Conservation (phyloP, 2,329 filamentous ascomycete genomes). For the Fusarium falciforme region DNA sequence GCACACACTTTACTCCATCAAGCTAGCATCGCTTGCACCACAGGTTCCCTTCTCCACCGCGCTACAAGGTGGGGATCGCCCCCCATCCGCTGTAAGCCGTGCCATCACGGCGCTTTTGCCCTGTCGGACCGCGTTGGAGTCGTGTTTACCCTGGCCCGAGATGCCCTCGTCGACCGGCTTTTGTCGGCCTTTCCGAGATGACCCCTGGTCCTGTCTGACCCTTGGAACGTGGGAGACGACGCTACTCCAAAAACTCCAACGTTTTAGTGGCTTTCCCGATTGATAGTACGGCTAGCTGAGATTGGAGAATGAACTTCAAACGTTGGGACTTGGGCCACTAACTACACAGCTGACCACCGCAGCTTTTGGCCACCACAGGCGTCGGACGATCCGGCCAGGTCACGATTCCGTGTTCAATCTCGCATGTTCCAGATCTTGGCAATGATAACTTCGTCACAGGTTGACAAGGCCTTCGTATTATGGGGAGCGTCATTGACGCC, state of each 20-base stretch:
- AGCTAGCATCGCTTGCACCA: background rate
- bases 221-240: background rate
- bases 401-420: background rate
- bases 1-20: background rate
- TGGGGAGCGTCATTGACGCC: background rate
- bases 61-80: conserved; percentile 5
- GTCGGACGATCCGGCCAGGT: background rate
- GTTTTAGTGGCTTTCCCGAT: background rate
- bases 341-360: background rate
- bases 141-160: background rate
- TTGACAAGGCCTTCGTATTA: background rate
- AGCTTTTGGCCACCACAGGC: background rate
- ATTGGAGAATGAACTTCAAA: background rate
- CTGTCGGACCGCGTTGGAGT: background rate
- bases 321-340: background rate
- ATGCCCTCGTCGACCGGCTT: background rate
- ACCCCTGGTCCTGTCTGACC: background rate
- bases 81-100: conserved; percentile 27
- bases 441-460: background rate
- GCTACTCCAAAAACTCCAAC: conserved; percentile 4
- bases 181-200: conserved; percentile 1
- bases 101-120: background rate
- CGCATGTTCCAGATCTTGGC: conserved; percentile 1
- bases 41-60: conserved; percentile 3
- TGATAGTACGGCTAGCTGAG: background rate